Base-by-base conservation (phyloP, 768 basidiomycete species). In the Crepidotus variabilis region DNA sequence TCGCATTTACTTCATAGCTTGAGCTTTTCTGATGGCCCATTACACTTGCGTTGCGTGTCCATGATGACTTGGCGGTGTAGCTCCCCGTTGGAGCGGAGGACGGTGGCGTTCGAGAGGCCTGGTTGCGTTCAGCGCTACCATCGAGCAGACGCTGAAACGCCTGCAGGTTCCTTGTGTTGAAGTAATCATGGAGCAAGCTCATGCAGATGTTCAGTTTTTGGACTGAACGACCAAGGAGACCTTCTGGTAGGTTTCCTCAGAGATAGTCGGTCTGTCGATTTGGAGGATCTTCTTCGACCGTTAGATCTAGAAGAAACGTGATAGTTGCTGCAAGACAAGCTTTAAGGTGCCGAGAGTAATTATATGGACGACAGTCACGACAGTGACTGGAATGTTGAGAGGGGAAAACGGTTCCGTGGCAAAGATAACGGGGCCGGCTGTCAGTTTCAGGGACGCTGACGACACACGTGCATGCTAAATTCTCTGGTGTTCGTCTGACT, bases 151-250 rank as follows among this genome's bases (percentile, higher is more conserved):
- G 85, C 66, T 87, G 87, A 70, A 92, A 92, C 51, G 81, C 86
- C 70, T 84, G 84, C 71, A 87, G 83, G 69, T 88, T 83, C 65
- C 84, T 78, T 65, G 85, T 81, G 68, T 77, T 69, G 67, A 89
- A 88, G 71, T 84, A 80, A 57, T 78, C 85, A 88, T 91, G 90
- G 73, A 92, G 87, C 73, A 82, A 78, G 78, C 78, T 90, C 88
- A 90, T 90, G 69, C 83, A 85, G 73, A 56, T 60, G 56, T 51
- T 59, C 50, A 61, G 72, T 43, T 43, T 28, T 16, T 20, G 39
- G 39, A 74, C 73, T 57, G 69, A 59, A 68, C 71, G 72, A 74
- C 71, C 69, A 72, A 71, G 71, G 72, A 72, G 57, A 56, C 57
- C 52, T 53, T 61, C 59, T 47, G 54, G 36, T 48, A 62, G 62